A percentile compares a stretch with the other conserved stretches of the same genome.
These are phyloP conservation scores for Dactylonectria macrodidyma DNA, from an alignment of 2,329 filamentous ascomycete genomes.

Conservation along the genomic window DNA sequence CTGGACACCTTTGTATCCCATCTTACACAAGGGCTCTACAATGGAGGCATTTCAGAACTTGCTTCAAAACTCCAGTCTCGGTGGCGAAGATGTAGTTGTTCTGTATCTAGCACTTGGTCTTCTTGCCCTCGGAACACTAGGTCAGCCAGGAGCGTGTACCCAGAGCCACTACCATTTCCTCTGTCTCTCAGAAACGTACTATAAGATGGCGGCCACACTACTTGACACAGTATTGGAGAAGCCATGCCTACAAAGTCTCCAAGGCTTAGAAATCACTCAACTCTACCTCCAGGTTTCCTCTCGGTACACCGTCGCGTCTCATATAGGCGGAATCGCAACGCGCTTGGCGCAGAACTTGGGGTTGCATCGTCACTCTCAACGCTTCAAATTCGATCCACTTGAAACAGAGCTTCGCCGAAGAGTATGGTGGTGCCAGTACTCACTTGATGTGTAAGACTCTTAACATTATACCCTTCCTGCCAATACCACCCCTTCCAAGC, in stretches of 20 bases:
- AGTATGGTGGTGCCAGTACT: constrained; percentile 48
- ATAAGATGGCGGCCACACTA: constrained; percentile 33
- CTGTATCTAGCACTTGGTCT: constrained; percentile 39
- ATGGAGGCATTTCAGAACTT: constrained; percentile 29
- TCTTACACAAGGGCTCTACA: constrained; percentile 39
- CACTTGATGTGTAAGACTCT: constrained; percentile 42
- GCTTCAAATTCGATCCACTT: constrained; percentile 47
- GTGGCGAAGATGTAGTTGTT: neutral
- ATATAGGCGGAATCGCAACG: constrained; percentile 43
- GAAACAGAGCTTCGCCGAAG: constrained; percentile 45
- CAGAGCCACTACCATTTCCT: constrained; percentile 39
- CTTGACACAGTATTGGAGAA: constrained; percentile 34
- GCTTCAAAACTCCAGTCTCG: neutral
- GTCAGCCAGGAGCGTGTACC: constrained; percentile 26
- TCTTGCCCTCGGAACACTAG: constrained; percentile 40
- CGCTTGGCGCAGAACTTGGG: constrained; percentile 44
- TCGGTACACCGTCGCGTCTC: constrained; percentile 40
- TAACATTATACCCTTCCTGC: neutral
- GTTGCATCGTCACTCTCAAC: constrained; percentile 44
- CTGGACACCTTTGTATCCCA: constrained; percentile 34
- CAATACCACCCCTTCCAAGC: neutral
- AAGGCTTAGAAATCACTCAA: constrained; percentile 42
- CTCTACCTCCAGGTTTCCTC: constrained; percentile 44
- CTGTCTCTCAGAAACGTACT: constrained; percentile 42
- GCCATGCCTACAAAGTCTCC: constrained; percentile 39